These are phyloP conservation scores for Chenopodium berlandieri DNA, from an alignment of 148 eudicot genomes.

Conservation along the genomic window DNA sequence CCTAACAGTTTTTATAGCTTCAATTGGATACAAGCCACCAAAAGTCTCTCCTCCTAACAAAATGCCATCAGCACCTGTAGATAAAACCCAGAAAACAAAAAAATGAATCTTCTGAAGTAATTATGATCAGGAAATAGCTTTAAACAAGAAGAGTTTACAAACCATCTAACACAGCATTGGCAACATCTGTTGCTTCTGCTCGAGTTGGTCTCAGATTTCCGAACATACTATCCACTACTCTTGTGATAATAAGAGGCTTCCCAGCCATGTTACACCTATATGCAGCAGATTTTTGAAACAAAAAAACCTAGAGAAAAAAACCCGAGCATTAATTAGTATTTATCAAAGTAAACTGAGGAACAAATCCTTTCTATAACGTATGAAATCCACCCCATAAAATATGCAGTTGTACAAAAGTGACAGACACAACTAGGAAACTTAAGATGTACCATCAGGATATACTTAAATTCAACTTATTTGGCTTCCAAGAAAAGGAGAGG, in stretches of 20 bases:
- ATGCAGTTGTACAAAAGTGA: neutral
- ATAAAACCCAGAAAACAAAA: constrained; percentile 6
- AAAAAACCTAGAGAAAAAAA: constrained; percentile 43
- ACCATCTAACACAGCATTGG: constrained; percentile 77
- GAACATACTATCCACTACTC: constrained; percentile 72
- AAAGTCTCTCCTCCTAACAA: constrained; percentile 60
- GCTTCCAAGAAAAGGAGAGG: neutral
- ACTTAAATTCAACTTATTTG: neutral
- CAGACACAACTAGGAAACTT: neutral
- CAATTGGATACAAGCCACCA: constrained; percentile 55
- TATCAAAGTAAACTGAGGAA: neutral
- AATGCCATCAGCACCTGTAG: constrained; percentile 60
- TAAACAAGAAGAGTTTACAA: constrained; percentile 17
- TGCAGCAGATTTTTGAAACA: constrained; percentile 57
- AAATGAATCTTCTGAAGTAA: neutral
- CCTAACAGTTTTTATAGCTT: constrained; percentile 53
- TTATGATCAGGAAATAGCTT: neutral
- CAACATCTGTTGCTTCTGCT: constrained; percentile 74
- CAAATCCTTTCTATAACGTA: neutral
- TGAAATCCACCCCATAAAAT: neutral
- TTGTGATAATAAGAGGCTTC: constrained; percentile 55
- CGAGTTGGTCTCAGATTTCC: constrained; percentile 64
- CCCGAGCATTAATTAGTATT: constrained; percentile 9
- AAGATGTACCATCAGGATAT: neutral
- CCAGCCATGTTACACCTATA: constrained; percentile 56